phyloP scores from a whole-genome alignment of 139 green algal genomes.

The Deuterostichococcus epilithicus region DNA sequence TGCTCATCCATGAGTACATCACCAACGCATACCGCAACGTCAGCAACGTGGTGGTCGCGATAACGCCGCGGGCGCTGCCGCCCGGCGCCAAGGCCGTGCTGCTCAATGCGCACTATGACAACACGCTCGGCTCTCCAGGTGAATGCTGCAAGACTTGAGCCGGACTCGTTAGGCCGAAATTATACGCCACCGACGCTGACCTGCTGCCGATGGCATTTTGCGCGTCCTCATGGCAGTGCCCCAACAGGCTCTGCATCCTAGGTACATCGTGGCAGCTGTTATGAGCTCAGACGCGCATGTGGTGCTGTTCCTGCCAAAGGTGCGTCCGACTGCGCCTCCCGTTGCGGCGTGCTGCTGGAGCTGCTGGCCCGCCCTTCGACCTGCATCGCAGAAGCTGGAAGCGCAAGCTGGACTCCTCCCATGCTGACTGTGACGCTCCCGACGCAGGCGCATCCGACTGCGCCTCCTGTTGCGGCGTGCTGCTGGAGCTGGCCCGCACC shows the following conservation, averaged over 20 bases:
- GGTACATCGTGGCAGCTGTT: background rate
- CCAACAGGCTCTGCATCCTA: background rate
- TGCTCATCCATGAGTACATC: slow-evolving; percentile 42
- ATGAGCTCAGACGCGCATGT: background rate
- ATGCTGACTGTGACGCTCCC: background rate
- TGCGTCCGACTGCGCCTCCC: slow-evolving; percentile 44
- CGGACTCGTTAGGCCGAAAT: background rate
- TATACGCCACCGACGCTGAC: background rate
- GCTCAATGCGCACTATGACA: slow-evolving; percentile 48
- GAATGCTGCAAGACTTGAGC: background rate
- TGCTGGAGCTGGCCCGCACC: slow-evolving; percentile 56
- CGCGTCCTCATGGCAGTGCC: background rate
- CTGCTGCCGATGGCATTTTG: background rate
- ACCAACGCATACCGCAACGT: slow-evolving; percentile 61
- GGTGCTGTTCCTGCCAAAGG: slow-evolving; percentile 18
- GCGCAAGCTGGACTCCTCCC: background rate
- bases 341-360: slow-evolving; percentile 55
- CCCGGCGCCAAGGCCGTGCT: slow-evolving; percentile 23
- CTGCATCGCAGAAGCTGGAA: too few relatives aligned
- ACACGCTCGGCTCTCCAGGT: slow-evolving; percentile 30
- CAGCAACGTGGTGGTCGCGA: slow-evolving; percentile 46
- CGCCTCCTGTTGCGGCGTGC: slow-evolving; percentile 48
- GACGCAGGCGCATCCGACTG: slow-evolving; percentile 50
- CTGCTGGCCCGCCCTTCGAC: too few relatives aligned
- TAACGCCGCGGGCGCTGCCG: slow-evolving; percentile 15